Evolutionary conservation across 371 early-diverging fungal species (phyloP).

Genomic region (Blakeslea trispora): DNA sequence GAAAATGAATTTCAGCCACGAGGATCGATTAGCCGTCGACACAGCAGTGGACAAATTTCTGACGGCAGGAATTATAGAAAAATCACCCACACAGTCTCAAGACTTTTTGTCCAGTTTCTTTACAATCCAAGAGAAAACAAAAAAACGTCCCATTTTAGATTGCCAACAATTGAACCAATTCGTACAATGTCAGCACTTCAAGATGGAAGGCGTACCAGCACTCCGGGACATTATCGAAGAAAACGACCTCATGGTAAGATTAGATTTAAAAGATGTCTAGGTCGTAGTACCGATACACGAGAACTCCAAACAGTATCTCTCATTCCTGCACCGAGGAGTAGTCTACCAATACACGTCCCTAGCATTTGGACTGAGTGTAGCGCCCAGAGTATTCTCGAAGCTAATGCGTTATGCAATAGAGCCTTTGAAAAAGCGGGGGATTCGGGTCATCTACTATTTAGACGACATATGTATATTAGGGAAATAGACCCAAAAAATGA

Average conservation of each 20-base stretch:
- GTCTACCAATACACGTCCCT: conserved; percentile 18
- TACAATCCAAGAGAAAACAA: conserved; percentile 16
- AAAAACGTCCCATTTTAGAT: conserved; percentile 19
- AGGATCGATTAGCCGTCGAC: not conserved
- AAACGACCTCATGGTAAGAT: conserved; percentile 2
- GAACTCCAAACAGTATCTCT: conserved; percentile 1
- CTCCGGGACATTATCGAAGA: conserved; percentile 10
- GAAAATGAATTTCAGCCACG: not conserved
- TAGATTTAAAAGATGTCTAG: conserved; percentile 16
- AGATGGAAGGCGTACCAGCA: conserved; percentile 24
- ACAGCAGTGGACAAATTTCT: conserved; percentile 6
- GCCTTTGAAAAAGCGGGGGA: conserved; percentile 6
- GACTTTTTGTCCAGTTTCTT: conserved; percentile 17
- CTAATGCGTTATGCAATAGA: conserved; percentile 12
- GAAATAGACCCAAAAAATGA: not conserved
- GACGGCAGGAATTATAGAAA: conserved; percentile 2
- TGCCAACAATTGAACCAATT: conserved; percentile 12
- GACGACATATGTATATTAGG: conserved; percentile 13
- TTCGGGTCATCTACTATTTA: conserved; percentile 13
- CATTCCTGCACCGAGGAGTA: conserved; percentile 6
- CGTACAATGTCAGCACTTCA: conserved; percentile 19
- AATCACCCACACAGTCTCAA: conserved; percentile 3
- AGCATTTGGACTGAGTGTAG: conserved; percentile 15
- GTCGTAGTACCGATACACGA: conserved; percentile 7
- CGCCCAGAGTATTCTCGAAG: conserved; percentile 15